A percentile compares a stretch with the other conserved stretches of the same genome.
These are phyloP conservation scores for Nigrograna mackinnonii DNA, from an alignment of 2,329 filamentous ascomycete genomes.

Conservation along the genomic window DNA sequence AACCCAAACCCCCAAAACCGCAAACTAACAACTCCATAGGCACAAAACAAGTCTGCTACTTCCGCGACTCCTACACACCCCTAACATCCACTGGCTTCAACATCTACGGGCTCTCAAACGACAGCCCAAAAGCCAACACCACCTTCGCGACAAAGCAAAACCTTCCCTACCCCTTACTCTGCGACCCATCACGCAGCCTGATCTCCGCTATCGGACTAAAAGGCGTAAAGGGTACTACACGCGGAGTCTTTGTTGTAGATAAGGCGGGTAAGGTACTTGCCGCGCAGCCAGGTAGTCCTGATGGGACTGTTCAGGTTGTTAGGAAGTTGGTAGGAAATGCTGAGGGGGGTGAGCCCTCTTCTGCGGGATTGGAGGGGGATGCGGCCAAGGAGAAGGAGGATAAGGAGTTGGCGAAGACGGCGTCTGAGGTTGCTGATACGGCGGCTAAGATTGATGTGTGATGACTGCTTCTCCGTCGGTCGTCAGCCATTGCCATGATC, in stretches of 20 bases:
- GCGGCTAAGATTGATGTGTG: constrained; percentile 45
- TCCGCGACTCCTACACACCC: constrained; percentile 80
- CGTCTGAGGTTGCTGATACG: constrained; percentile 50
- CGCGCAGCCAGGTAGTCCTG: constrained; percentile 74
- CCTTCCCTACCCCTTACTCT: constrained; percentile 85
- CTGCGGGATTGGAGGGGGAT: constrained; percentile 23
- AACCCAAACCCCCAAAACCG: no score
- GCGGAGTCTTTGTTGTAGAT: constrained; percentile 86
- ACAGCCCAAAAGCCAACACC: constrained; percentile 89
- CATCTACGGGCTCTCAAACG: constrained; percentile 88
- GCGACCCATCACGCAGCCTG: constrained; percentile 74
- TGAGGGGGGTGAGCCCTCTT: constrained; percentile 17
- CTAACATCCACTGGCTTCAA: constrained; percentile 78
- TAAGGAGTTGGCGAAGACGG: constrained; percentile 40
- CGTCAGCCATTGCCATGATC: no score
- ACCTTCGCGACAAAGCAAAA: constrained; percentile 91
- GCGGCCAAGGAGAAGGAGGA: constrained; percentile 41
- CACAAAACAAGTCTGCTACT: constrained; percentile 90
- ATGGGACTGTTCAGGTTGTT: constrained; percentile 76
- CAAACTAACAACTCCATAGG: no score
- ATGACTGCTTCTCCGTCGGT: no score
- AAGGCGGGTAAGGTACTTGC: constrained; percentile 81
- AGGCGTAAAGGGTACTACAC: constrained; percentile 73
- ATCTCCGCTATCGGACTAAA: constrained; percentile 91
- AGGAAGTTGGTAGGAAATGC: constrained; percentile 61